Percentiles rank a stretch among this genome's conserved stretches.
Conservation (phyloP, 139 green algal species). For the Tetradesmus lagerheimii region DNA sequence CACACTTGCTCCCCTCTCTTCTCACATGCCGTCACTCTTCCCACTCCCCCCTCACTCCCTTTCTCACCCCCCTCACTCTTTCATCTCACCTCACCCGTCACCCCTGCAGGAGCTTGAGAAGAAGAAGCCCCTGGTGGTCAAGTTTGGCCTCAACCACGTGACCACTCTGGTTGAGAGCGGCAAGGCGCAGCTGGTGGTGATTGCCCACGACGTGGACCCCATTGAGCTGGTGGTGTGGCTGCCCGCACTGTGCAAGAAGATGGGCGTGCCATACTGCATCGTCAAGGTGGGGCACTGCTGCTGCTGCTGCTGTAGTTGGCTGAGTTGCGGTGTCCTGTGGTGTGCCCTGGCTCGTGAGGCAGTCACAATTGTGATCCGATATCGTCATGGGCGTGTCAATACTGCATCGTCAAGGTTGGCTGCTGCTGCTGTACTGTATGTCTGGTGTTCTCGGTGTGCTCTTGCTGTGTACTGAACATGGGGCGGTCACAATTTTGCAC, state of each 20-base stretch:
- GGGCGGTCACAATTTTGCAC: no score
- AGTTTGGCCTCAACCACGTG: slow-evolving; percentile 99
- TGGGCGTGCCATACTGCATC: slow-evolving; percentile 99
- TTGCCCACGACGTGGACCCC: slow-evolving; percentile 99
- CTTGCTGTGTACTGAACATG: no score
- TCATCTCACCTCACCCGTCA: no score
- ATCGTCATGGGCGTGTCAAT: no score
- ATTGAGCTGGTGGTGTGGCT: slow-evolving; percentile 99
- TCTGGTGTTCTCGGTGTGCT: not conserved
- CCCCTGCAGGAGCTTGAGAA: slow-evolving; percentile 84
- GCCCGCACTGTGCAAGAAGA: slow-evolving; percentile 98
- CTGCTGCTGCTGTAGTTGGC: not conserved
- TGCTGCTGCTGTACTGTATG: not conserved
- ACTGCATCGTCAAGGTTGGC: not conserved
- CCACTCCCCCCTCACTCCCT: not conserved
- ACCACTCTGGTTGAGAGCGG: slow-evolving; percentile 94
- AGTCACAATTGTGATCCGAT: no score
- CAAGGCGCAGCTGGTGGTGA: slow-evolving; percentile 98
- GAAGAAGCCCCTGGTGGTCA: slow-evolving; percentile 99
- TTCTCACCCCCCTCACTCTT: not conserved
- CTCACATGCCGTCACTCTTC: not conserved
- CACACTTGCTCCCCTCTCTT: not conserved
- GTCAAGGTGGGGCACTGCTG: slow-evolving; percentile 89
- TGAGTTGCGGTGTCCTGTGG: slow-evolving; percentile 8
- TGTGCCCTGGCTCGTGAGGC: no score